Conservation (phyloP, 257 asterid species). For the Solanum paucissectum region DNA sequence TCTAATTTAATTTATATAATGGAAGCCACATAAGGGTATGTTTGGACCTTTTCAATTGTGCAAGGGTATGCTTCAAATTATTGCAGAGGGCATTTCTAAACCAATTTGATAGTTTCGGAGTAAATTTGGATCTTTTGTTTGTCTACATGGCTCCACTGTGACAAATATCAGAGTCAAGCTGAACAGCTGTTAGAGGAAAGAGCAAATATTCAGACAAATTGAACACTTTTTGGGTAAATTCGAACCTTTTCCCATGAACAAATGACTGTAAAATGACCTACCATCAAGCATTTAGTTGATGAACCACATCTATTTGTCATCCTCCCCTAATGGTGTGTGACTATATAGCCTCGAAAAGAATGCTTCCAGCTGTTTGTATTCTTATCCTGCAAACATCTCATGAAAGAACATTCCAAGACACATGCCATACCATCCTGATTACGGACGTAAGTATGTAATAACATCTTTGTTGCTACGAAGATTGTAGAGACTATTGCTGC, state of each 20-base stretch:
- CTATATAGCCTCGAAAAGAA: not conserved
- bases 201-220: not conserved
- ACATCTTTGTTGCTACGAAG: not conserved
- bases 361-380: not conserved
- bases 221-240: not conserved
- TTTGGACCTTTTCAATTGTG: not conserved
- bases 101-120: not conserved
- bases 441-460: not conserved
- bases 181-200: not conserved
- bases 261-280: not conserved
- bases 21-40: not conserved
- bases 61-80: not conserved
- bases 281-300: not conserved
- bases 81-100: not conserved
- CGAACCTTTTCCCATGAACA: not conserved
- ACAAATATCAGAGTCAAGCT: not conserved
- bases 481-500: not conserved
- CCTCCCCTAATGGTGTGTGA: not conserved
- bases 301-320: not conserved
- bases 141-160: not conserved
- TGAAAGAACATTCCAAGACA: not conserved
- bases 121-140: not conserved
- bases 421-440: not conserved
- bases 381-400: not conserved
- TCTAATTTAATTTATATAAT: not conserved